Percentiles rank a stretch among this genome's conserved stretches.
phyloP scores from a whole-genome alignment of 371 early-diverging fungal species.

The Chytridium lagenaria region DNA sequence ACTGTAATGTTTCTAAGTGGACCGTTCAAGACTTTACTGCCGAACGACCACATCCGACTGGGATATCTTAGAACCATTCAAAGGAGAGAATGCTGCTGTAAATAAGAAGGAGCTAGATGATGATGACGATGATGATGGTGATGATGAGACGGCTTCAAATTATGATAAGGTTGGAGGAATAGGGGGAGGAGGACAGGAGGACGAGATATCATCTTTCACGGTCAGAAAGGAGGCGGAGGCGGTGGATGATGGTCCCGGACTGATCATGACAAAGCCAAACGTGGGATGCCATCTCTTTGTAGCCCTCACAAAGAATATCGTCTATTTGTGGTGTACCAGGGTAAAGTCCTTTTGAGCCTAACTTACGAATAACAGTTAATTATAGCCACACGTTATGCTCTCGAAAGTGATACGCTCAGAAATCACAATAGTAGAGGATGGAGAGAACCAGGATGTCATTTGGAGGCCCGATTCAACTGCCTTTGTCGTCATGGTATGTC shows the following conservation, averaged over 20 bases:
- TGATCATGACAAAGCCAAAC: slow-evolving; percentile 4
- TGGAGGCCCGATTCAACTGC: slow-evolving; percentile 51
- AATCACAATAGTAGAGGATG: slow-evolving; percentile 53
- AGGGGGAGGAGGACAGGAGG: too few species aligned
- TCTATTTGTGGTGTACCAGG: slow-evolving; percentile 36
- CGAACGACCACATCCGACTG: slow-evolving; percentile 3
- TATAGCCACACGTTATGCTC: slow-evolving; percentile 47
- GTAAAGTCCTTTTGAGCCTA: slow-evolving; percentile 8
- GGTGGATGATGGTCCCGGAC: not conserved
- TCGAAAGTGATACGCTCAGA: slow-evolving; percentile 43
- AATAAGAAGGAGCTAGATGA: too few species aligned
- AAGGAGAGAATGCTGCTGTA: too few species aligned
- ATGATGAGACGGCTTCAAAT: too few species aligned
- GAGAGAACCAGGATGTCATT: slow-evolving; percentile 51
- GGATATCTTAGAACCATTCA: too few species aligned
- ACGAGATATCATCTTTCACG: too few species aligned
- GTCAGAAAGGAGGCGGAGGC: not conserved
- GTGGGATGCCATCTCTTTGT: slow-evolving; percentile 25
- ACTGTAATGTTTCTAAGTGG: not conserved
- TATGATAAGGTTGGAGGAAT: too few species aligned
- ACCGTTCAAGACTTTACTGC: not conserved
- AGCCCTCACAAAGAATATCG: slow-evolving; percentile 26
- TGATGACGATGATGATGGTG: too few species aligned
- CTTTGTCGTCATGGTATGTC: slow-evolving; percentile 48
- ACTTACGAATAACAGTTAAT: too few species aligned